phyloP scores from a whole-genome alignment of 2,329 filamentous ascomycete species.

The Cladosporium austrohemisphaericum region DNA sequence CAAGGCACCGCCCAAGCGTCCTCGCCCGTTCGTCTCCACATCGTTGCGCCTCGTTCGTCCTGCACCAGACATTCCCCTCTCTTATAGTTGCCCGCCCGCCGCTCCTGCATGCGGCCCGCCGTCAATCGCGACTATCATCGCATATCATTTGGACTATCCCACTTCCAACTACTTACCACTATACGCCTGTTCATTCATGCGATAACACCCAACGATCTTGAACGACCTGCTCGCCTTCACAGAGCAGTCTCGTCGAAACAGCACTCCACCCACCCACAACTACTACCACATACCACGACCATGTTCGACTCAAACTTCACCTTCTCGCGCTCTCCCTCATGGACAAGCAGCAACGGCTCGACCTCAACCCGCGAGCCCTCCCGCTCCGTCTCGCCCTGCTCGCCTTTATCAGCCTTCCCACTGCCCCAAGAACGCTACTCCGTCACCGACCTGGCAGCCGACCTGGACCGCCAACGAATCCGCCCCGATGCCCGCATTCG shows the following conservation, averaged over 20 bases:
- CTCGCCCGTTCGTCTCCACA: background rate
- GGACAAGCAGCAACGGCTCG: slow-evolving; percentile 21
- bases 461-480: slow-evolving; percentile 25
- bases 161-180: background rate
- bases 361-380: slow-evolving; percentile 25
- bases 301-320: slow-evolving; percentile 34
- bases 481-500: slow-evolving; percentile 29
- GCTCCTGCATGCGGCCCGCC: slow-evolving; percentile 6
- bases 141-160: background rate
- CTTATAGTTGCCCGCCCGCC: slow-evolving; percentile 10
- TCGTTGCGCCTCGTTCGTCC: background rate
- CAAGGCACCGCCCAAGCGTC: background rate
- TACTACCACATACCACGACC: slow-evolving; percentile 1
- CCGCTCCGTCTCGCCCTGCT: slow-evolving; percentile 33
- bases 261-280: background rate
- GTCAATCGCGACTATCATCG: slow-evolving; percentile 14
- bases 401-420: slow-evolving; percentile 21
- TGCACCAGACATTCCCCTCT: too few species aligned
- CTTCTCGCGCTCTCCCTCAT: slow-evolving; percentile 28
- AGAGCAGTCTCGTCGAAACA: slow-evolving; percentile 31
- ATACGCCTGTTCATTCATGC: background rate
- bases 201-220: background rate
- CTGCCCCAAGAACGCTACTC: slow-evolving; percentile 25
- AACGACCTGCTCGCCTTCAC: background rate
- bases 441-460: slow-evolving; percentile 31